phyloP scores from a whole-genome alignment of 2,329 filamentous ascomycete species.

The Botrytis fragariae region DNA sequence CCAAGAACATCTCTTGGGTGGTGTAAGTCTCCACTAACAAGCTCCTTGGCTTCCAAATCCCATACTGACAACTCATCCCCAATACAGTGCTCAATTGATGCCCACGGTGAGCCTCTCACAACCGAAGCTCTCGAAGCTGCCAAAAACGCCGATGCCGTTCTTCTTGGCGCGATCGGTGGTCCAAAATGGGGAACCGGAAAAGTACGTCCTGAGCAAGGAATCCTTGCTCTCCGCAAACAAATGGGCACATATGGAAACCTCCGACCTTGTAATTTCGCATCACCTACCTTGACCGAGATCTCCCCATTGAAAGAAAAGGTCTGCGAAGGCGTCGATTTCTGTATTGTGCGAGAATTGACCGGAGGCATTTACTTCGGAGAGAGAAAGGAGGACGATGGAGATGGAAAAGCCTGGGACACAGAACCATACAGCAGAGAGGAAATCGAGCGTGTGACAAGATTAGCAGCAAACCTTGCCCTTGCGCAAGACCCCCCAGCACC shows the following conservation, averaged over 20 bases:
- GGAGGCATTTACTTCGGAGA: constrained; percentile 96
- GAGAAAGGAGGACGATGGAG: constrained; percentile 73
- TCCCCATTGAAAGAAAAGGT: constrained; percentile 86
- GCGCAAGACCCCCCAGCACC: constrained; percentile 71
- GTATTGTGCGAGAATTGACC: constrained; percentile 87
- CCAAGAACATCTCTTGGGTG: constrained; percentile 84
- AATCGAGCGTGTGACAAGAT: constrained; percentile 81
- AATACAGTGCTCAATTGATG: constrained; percentile 79
- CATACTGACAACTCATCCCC: constrained; percentile 1
- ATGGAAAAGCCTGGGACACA: constrained; percentile 74
- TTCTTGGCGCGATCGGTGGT: constrained; percentile 93
- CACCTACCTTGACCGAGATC: constrained; percentile 75
- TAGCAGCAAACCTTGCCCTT: constrained; percentile 78
- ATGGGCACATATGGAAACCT: constrained; percentile 94
- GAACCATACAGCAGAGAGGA: constrained; percentile 83
- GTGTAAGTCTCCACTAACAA: constrained; percentile 52
- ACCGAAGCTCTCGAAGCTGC: constrained; percentile 79
- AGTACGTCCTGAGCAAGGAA: constrained; percentile 88
- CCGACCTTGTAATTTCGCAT: constrained; percentile 92
- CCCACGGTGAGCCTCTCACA: constrained; percentile 73
- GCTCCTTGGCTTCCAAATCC: background rate
- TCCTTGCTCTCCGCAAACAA: constrained; percentile 88
- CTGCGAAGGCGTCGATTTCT: constrained; percentile 85
- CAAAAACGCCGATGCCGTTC: constrained; percentile 81
- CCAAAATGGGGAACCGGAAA: constrained; percentile 90